phyloP scores from a whole-genome alignment of 306 rosid species.

The Albizia julibrissin region DNA sequence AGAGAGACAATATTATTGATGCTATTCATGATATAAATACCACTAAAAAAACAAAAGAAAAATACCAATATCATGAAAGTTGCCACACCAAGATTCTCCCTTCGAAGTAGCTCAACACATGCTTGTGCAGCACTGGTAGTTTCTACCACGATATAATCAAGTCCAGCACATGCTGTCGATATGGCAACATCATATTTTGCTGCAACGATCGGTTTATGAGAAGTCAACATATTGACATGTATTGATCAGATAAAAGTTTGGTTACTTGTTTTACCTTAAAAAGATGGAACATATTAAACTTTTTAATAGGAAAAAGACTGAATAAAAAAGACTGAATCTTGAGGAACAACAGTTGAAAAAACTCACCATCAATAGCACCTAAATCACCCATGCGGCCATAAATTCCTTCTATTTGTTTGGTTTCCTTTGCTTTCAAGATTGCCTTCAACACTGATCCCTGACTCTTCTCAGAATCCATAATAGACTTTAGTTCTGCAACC shows the following conservation, averaged over 20 bases:
- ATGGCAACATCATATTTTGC: constrained; percentile 90
- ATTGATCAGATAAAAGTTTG: neutral
- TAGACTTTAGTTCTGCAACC: constrained; percentile 89
- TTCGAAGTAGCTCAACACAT: constrained; percentile 87
- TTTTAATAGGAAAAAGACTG: neutral
- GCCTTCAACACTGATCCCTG: constrained; percentile 89
- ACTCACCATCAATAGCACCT: constrained; percentile 92
- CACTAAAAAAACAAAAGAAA: neutral
- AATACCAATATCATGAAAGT: constrained; percentile 97
- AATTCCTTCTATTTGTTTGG: constrained; percentile 78
- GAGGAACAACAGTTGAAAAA: constrained; percentile 18
- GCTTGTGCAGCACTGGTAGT: constrained; percentile 90
- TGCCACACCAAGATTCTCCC: constrained; percentile 87
- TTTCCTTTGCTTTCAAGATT: constrained; percentile 77
- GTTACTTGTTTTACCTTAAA: neutral
- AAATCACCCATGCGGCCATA: constrained; percentile 98
- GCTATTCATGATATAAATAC: neutral
- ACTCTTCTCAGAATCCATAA: constrained; percentile 86
- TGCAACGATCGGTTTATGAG: constrained; percentile 46
- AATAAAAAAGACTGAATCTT: constrained; percentile 18
- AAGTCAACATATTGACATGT: constrained; percentile 25
- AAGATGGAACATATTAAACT: neutral
- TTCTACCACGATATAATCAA: constrained; percentile 96
- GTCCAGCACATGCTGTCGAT: constrained; percentile 91
- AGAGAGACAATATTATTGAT: neutral